phyloP scores from a whole-genome alignment of 257 asterid species.

The Echium plantagineum region DNA sequence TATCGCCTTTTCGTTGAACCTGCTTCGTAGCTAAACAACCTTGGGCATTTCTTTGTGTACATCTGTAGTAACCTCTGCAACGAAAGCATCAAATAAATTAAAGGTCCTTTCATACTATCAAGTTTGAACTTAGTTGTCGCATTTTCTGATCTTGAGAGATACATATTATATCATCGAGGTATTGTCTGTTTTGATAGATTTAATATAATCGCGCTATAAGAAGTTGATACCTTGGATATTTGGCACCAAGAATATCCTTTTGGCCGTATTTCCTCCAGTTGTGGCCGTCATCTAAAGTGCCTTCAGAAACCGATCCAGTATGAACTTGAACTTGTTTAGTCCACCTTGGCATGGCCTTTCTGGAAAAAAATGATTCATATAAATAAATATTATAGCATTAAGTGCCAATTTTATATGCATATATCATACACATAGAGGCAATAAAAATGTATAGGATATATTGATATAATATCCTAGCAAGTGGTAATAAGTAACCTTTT shows the following conservation, averaged over 20 bases:
- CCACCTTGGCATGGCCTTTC: constrained; percentile 37
- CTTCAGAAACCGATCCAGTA: constrained; percentile 41
- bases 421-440: no score
- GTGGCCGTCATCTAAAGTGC: constrained; percentile 57
- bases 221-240: constrained; percentile 55
- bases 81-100: no score
- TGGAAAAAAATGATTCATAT: constrained; percentile 7
- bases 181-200: no score
- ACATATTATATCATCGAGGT: no score
- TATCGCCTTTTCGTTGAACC: constrained; percentile 34
- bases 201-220: no score
- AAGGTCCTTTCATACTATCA: neutral
- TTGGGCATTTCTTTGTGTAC: constrained; percentile 28
- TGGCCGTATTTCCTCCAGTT: constrained; percentile 88
- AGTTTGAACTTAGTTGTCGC: neutral
- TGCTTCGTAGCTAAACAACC: constrained; percentile 42
- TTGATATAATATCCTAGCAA: no score
- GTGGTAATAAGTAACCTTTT: constrained; percentile 43
- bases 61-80: constrained; percentile 42
- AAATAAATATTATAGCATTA: constrained; percentile 5
- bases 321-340: constrained; percentile 37
- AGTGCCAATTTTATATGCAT: no score
- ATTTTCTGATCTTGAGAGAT: no score
- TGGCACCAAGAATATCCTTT: constrained; percentile 80
- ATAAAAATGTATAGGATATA: no score